Conservation (phyloP, 257 asterid species). For the Ehretia macrophylla region DNA sequence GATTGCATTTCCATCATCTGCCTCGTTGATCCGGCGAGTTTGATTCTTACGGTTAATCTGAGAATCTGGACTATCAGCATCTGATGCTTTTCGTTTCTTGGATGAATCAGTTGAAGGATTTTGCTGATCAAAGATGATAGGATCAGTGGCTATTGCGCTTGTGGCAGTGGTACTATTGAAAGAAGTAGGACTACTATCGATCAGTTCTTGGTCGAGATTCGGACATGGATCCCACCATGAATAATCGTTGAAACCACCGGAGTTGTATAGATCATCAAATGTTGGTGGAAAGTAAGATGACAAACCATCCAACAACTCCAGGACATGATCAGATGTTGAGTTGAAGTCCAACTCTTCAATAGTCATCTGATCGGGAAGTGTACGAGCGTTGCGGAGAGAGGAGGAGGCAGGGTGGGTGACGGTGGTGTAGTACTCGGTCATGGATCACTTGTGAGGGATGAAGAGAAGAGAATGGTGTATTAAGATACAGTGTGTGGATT, state of each 20-base stretch:
- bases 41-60: constrained; percentile 20
- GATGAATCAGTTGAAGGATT: constrained; percentile 24
- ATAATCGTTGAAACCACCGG: constrained; percentile 34
- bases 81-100: constrained; percentile 53
- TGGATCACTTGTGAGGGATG: too few relatives aligned
- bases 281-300: constrained; percentile 38
- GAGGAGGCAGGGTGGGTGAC: too few relatives aligned
- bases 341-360: too few relatives aligned
- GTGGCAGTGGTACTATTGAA: constrained; percentile 30
- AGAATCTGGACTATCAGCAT: constrained; percentile 21
- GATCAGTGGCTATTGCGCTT: constrained; percentile 25
- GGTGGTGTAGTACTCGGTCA: too few relatives aligned
- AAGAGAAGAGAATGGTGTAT: too few relatives aligned
- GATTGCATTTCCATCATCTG: constrained; percentile 12
- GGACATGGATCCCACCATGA: constrained; percentile 37
- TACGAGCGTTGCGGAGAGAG: too few relatives aligned
- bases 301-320: not conserved
- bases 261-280: constrained; percentile 41
- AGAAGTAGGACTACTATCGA: constrained; percentile 29
- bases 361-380: too few relatives aligned
- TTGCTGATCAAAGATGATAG: constrained; percentile 24
- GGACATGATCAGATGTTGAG: too few relatives aligned
- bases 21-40: constrained; percentile 19
- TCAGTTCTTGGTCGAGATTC: constrained; percentile 33
- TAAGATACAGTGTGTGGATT: too few relatives aligned